Evolutionary conservation across 768 basidiomycete genomes (phyloP), one percentile per base, ranked within the genome.

Genomic region (Boletus sp.): DNA sequence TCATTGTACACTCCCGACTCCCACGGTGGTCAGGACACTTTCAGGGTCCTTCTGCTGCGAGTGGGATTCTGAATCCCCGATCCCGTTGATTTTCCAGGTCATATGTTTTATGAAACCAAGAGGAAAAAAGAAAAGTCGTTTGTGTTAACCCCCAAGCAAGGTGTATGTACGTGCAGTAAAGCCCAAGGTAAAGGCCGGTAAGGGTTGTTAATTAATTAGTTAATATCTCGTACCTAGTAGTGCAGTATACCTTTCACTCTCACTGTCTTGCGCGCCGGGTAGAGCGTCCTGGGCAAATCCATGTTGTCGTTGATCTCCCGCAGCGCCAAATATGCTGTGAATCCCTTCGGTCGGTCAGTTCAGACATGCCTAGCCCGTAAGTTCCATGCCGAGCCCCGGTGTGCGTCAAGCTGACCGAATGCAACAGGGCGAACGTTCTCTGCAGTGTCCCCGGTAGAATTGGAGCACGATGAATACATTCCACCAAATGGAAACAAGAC

Each of bases 401-500:
- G 21, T 7, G 5, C 15, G 15, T 46, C 35, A 32, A 37, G 29
- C 47, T 69, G 45, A 66, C 30, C 11, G 33, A 29, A 32, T 40
- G 14, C 37, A n/a, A 55, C 57, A 71, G 71, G 49, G 44, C 58
- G 67, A 38, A 34, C 50, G 32, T 58, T 58, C 40, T 60, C 56
- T 33, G 34, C 51, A 19, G 49, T 57, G 15, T 44, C 61, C 15
- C 57, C 73, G 0, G 61, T 74, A 4, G 59, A 70, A 47, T 54
- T 75, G 15, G 59, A 53, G 23, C 69, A 74, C 40, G 74, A 75
- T 32, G 64, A 59, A 15, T 55, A 72, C 38, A 61, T 67, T 48
- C 71, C 70, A 27, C 38, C 53, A 5, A 50, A 61, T 38, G 64
- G 62, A 1, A 72, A 70, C 57, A 67, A 59, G 49, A 63, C 58